Conservation (phyloP, 2,329 filamentous ascomycete species). For the Remersonia thermophila region DNA sequence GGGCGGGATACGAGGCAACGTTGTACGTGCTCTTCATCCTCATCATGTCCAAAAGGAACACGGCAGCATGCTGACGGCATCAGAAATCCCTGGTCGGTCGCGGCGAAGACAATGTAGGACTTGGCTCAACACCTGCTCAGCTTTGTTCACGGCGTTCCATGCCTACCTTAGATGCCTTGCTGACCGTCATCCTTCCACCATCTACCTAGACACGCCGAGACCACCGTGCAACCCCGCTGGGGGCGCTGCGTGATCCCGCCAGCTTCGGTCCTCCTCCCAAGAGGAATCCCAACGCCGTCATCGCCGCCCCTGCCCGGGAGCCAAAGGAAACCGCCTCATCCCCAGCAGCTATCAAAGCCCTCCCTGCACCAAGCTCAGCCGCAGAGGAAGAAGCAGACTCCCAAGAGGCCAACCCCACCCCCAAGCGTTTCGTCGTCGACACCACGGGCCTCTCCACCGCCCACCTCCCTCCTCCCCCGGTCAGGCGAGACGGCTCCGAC, state of each 20-base stretch:
- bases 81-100: constrained; percentile 36
- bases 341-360: constrained; percentile 6
- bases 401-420: constrained; percentile 31
- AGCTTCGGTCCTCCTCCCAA: constrained; percentile 74
- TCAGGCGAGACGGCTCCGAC: constrained; percentile 33
- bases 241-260: constrained; percentile 60
- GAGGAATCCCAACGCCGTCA: constrained; percentile 26
- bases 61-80: neutral
- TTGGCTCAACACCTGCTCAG: too few relatives aligned
- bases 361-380: constrained; percentile 12
- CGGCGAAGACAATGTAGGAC: constrained; percentile 19
- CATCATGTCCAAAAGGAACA: too few relatives aligned
- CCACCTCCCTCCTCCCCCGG: constrained; percentile 59
- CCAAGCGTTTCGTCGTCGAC: constrained; percentile 55
- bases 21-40: too few relatives aligned
- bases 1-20: constrained; percentile 14
- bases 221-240: constrained; percentile 47
- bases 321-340: constrained; percentile 9
- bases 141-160: too few relatives aligned
- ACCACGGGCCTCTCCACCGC: constrained; percentile 59
- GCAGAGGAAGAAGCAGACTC: constrained; percentile 17
- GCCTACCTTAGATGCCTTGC: too few relatives aligned
- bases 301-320: constrained; percentile 1
- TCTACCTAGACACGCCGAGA: constrained; percentile 15
- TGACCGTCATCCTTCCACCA: too few relatives aligned